Base-by-base conservation (phyloP, 805 yeast genomes). In the Saccharomycopsis fibuligera region DNA sequence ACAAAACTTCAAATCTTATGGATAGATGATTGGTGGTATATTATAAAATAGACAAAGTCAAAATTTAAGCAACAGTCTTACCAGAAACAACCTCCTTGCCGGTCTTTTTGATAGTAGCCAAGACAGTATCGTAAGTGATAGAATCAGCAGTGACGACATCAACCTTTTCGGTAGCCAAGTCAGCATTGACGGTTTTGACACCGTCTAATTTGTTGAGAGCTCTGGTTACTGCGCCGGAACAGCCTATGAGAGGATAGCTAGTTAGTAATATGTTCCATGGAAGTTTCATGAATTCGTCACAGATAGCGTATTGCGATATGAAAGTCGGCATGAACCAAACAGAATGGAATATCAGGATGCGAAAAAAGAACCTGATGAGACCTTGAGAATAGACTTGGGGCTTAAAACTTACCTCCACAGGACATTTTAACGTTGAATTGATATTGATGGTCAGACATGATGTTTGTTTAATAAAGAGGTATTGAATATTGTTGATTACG, bases 51-150 rank as follows among this genome's bases (percentile, higher is more conserved):
- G n/a, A n/a, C n/a, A n/a, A n/a, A n/a, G n/a, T n/a, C n/a, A n/a
- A n/a, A n/a, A n/a, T n/a, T n/a, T 65, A 75, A 41, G 65, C 69
- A 46, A 83, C 60, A 39, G 73, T 68, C 58, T 74, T 74, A 10
- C 96, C 96, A 27, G 73, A 71, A 41, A 74, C 70, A 50, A 91
- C 83, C 58, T 79, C 79, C 71, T 91, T 91, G 33, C 98, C 98
- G 1, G 98, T 89, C 72, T 91, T 91, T 54, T 82, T 70, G 55
- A 91, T 91, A 49, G 88, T 81, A 47, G 74, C 81, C 48, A 82
- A 72, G n/a, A 93, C 90, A 2, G 83, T 76, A 44, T 90, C 95
- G 61, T 85, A 88, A 45, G 78, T 74, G 9, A 65, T 57, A 30
- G 68, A 68, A 14, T 65, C 68, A 14, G 65, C 67, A 8, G 93